These are phyloP conservation scores for Brassica rapa DNA, from an alignment of 345 rosid genomes.

Conservation along the genomic window DNA sequence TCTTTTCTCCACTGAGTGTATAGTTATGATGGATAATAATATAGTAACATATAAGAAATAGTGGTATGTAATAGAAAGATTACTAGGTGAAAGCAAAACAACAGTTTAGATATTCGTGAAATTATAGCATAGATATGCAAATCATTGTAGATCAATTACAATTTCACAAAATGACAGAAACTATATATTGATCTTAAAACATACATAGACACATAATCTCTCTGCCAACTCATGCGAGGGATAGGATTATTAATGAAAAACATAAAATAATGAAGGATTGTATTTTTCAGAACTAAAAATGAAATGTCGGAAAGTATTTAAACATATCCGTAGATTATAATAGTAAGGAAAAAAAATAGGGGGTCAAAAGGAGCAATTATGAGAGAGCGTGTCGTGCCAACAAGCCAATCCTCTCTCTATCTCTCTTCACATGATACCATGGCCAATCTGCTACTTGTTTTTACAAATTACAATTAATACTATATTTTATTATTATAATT, in stretches of 20 bases:
- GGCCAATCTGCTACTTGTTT: background rate
- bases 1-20: background rate
- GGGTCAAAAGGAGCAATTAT: slow-evolving; percentile 42
- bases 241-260: background rate
- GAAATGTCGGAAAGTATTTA: slow-evolving; percentile 3
- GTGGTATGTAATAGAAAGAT: background rate
- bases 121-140: background rate
- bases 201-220: slow-evolving; percentile 1
- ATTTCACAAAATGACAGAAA: background rate
- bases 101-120: background rate
- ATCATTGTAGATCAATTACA: background rate
- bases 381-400: slow-evolving; percentile 41
- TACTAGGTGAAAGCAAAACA: background rate
- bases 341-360: background rate
- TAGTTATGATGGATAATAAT: background rate
- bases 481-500: too few species aligned
- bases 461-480: background rate
- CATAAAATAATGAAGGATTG: background rate
- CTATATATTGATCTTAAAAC: background rate
- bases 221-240: background rate
- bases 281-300: background rate
- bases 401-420: slow-evolving; percentile 22
- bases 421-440: slow-evolving; percentile 36
- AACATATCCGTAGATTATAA: background rate
- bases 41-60: background rate